A percentile compares a stretch with the other conserved stretches of the same genome.
Conservation (phyloP, 805 yeast genomes). For the Pichia cephalocereana region DNA sequence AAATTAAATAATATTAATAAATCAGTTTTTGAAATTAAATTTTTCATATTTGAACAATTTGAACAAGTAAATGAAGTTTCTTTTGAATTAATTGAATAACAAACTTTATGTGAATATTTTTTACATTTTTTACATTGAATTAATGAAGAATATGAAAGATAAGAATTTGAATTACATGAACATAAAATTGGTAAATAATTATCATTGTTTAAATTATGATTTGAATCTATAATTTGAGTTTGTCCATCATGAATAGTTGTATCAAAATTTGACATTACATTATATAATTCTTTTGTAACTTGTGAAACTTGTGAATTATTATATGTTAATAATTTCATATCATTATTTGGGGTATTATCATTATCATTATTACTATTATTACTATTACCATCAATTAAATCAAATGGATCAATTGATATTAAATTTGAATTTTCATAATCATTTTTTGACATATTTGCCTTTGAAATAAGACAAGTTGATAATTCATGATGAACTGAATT, state of each 20-base stretch:
- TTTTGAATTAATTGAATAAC: slow-evolving; percentile 10
- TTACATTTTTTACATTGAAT: slow-evolving; percentile 15
- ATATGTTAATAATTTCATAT: not conserved
- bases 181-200: slow-evolving; percentile 9
- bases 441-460: slow-evolving; percentile 21
- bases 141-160: slow-evolving; percentile 6
- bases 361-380: not conserved
- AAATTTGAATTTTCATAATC: slow-evolving; percentile 20
- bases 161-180: slow-evolving; percentile 12
- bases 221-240: slow-evolving; percentile 7
- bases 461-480: slow-evolving; percentile 20
- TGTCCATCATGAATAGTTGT: not conserved
- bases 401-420: slow-evolving; percentile 21
- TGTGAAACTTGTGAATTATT: slow-evolving; percentile 13
- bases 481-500: slow-evolving; percentile 17
- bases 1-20: slow-evolving; percentile 13
- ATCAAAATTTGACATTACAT: slow-evolving; percentile 4
- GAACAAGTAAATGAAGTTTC: slow-evolving; percentile 11
- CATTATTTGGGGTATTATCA: not conserved
- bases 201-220: no score
- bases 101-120: slow-evolving; percentile 13
- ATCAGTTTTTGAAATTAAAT: slow-evolving; percentile 6
- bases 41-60: slow-evolving; percentile 5
- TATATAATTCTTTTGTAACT: slow-evolving; percentile 16
- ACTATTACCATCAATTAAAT: not conserved